Evolutionary conservation across 2,329 filamentous ascomycete species (phyloP), one percentile per base, ranked within the genome.

Genomic region (Purpureocillium takamizusanense): DNA sequence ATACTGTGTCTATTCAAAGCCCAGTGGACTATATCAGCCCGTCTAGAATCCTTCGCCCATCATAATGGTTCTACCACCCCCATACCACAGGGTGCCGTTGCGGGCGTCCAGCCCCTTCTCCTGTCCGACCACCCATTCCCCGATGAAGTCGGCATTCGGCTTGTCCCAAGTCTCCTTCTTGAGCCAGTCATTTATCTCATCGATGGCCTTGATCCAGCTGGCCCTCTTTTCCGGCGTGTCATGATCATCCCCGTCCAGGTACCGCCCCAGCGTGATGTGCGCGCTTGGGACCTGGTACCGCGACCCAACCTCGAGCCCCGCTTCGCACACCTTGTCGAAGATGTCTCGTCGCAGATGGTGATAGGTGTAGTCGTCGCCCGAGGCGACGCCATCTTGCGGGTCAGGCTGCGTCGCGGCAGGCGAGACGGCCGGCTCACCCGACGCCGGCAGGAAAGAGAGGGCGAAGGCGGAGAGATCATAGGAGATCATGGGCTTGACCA

Each of bases 211-310:
- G 12, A 94, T 69, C 69, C 89, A 81, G n/a, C 51, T 60, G 50
- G 66, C 58, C 48, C 88, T 72, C 56, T 75, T 76, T 41, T 67
- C 67, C 1, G 67, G 65, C 7, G 70, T 71, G 29, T 71, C 68
- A 50, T 81, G 76, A 46, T 89, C 86, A 11, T 70, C 65, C 31
- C 78, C 72, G 9, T 70, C 72, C 32, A 95, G 72, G 56, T 92
- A 95, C 4, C 90, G 72, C 1, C 76, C 89, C 41, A 97, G 74
- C 0, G 90, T 95, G 53, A 95, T 74, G 63, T 97, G 90, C 13
- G 86, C 87, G 34, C 84, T 90, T 2, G 89, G 89, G 2, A 94
- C 86, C 17, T 89, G 80, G 56, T 95, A 97, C 41, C 90, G 72
- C 37, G 84, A 86, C 16, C 72, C 81, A 27, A 95, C 72, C 13